Evolutionary conservation across 1,139 yeast genomes (phyloP).

Genomic region (Suzukiozyma palmioleophila): DNA sequence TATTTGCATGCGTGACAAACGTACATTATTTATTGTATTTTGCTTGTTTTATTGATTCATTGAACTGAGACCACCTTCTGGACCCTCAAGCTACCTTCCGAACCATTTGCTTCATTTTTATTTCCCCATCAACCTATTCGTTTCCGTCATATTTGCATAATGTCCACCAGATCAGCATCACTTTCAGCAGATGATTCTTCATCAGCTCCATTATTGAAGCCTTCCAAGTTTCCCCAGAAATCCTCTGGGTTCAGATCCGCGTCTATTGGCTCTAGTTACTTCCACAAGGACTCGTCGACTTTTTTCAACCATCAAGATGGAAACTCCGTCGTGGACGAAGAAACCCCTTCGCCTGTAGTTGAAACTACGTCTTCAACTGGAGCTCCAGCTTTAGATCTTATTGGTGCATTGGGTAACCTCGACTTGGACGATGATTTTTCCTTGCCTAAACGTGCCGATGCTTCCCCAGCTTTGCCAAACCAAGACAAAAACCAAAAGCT

Average conservation of each 20-base stretch:
- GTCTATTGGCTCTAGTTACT: conserved; percentile 23
- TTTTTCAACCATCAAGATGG: conserved; percentile 12
- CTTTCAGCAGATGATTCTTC: conserved; percentile 14
- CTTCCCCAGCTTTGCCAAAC: conserved; percentile 3
- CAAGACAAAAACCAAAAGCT: conserved; percentile 2
- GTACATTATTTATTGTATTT: background rate
- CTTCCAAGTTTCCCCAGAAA: conserved; percentile 10
- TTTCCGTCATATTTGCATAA: background rate
- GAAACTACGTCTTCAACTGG: conserved; percentile 1
- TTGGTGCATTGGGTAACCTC: conserved; percentile 38
- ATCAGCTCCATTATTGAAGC: background rate
- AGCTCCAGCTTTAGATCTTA: conserved; percentile 27
- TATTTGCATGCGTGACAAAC: background rate
- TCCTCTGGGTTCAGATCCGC: conserved; percentile 16
- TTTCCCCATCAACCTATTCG: no score
- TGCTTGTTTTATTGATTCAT: background rate
- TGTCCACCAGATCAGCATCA: conserved; percentile 15
- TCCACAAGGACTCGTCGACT: conserved; percentile 19
- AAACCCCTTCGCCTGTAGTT: background rate
- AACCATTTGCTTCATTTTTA: no score
- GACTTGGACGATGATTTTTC: conserved; percentile 35
- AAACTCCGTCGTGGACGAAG: conserved; percentile 1
- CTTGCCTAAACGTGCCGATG: conserved; percentile 5
- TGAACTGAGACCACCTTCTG: background rate
- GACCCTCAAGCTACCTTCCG: no score